A percentile compares a stretch with the other conserved stretches of the same genome.
These are phyloP conservation scores for Candida xiaguanensis DNA, from an alignment of 805 yeast genomes.

Conservation along the genomic window DNA sequence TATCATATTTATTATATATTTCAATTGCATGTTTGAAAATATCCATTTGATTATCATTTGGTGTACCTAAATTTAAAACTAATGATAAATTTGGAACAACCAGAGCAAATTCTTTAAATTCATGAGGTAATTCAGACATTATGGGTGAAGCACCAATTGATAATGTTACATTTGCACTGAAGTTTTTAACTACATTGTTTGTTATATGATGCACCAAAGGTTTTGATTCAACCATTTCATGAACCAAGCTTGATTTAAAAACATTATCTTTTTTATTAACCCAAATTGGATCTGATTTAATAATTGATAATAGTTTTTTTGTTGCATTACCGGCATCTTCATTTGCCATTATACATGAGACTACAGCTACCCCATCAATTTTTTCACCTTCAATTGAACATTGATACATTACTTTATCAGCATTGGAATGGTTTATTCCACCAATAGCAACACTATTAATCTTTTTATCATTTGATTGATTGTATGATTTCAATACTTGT, in stretches of 20 bases:
- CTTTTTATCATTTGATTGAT: conserved; percentile 21
- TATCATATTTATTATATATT: conserved; percentile 52
- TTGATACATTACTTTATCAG: conserved; percentile 52
- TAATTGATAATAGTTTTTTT: conserved; percentile 23
- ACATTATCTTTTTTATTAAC: neutral
- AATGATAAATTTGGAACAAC: conserved; percentile 50
- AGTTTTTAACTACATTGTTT: conserved; percentile 81
- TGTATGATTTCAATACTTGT: conserved; percentile 33
- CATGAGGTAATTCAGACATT: conserved; percentile 73
- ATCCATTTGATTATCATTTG: conserved; percentile 40
- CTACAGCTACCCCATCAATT: conserved; percentile 84
- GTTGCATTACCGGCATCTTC: conserved; percentile 53
- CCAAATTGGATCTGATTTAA: conserved; percentile 15
- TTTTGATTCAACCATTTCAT: conserved; percentile 19
- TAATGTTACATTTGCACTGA: conserved; percentile 81
- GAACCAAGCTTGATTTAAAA: neutral
- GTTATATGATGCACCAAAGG: conserved; percentile 88
- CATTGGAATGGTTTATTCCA: conserved; percentile 65
- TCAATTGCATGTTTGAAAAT: conserved; percentile 49
- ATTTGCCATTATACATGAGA: conserved; percentile 77
- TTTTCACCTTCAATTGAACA: conserved; percentile 42
- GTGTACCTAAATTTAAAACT: conserved; percentile 75
- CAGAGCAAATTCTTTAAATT: conserved; percentile 61
- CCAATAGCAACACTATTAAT: conserved; percentile 76
- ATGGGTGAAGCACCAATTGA: conserved; percentile 86